Base-by-base conservation (phyloP, 805 yeast genomes). In the Phaffomyces thermotolerans region DNA sequence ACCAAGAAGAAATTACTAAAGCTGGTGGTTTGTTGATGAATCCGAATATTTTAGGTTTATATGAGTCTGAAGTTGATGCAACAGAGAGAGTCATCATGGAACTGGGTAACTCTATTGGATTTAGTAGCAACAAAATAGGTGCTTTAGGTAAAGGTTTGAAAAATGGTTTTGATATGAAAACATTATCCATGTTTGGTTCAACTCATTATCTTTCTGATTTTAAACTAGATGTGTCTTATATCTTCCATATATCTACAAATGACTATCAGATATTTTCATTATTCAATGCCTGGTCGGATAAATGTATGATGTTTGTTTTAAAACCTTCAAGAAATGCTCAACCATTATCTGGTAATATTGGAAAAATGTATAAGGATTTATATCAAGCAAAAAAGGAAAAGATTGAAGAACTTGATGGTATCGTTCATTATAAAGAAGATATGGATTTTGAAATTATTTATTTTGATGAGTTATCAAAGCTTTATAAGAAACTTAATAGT, bases 71-170 rank as follows among this genome's bases (percentile, higher is more conserved):
- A 23, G 69, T 93, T 34, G 70, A 68, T 8, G 62, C 87, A 0
- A 67, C 74, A 4, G 91, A 88, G 47, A 68, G 96, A 39, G 88
- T 88, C 0, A 74, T 88, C 36, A 75, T 93, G 50, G 83, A 82
- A 29, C 65, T 93, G 15, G 98, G 99, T 4, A 70, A 80, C 22
- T 70, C 78, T 14, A 84, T 90, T 18, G 71, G 71, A 14, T 82
- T 90, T 50, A 86, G 79, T 49, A 81, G 82, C 37, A 67, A 78
- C 1, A 71, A 75, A 43, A 75, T 86, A n/a, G 96, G 97, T 8
- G 79, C 89, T 0, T 67, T 95, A 9, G 95, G 97, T 8, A 77
- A 75, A 54, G 95, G 96, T 25, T 66, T 93, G 45, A 89, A 86
- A 52, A 73, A 75, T 46, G 99, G 99, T 1, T 95, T 95, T 62